These are phyloP conservation scores for Ganoderma multipileum DNA, from an alignment of 1,284 basidiomycete genomes.

Conservation along the genomic window DNA sequence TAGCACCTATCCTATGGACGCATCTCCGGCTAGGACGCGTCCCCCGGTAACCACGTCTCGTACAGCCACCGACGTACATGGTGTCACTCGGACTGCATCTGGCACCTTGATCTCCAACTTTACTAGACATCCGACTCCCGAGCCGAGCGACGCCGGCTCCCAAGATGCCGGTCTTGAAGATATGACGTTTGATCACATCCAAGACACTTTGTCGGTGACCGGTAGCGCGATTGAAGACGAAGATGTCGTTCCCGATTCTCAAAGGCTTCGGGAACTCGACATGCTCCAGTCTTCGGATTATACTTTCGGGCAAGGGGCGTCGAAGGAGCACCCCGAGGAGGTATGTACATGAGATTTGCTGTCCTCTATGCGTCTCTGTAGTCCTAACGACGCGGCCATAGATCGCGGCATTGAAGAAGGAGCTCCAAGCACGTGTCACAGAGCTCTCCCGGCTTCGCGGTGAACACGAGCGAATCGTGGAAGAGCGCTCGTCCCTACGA, in stretches of 20 bases:
- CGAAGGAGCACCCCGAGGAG: background rate
- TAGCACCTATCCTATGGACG: slow-evolving; percentile 19
- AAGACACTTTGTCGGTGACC: background rate
- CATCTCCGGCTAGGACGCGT: slow-evolving; percentile 6
- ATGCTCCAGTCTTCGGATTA: slow-evolving; percentile 19
- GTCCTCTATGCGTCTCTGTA: background rate
- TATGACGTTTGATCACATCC: slow-evolving; percentile 14
- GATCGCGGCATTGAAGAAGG: slow-evolving; percentile 10
- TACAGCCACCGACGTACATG: slow-evolving; percentile 13
- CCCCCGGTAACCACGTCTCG: slow-evolving; percentile 4
- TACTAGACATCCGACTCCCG: slow-evolving; percentile 58
- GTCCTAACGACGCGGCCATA: background rate
- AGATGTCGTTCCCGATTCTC: slow-evolving; percentile 2
- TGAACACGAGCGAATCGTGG: slow-evolving; percentile 17
- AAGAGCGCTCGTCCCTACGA: slow-evolving; percentile 21
- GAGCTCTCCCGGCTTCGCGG: slow-evolving; percentile 20
- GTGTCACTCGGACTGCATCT: slow-evolving; percentile 50
- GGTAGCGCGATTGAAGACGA: background rate
- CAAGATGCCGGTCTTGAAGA: slow-evolving; percentile 25
- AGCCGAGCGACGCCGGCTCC: slow-evolving; percentile 46
- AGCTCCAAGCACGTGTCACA: slow-evolving; percentile 16
- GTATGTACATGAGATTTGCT: background rate
- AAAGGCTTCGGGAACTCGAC: slow-evolving; percentile 11
- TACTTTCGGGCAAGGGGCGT: background rate
- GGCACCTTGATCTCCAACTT: slow-evolving; percentile 54